Evolutionary conservation across 2,329 filamentous ascomycete species (phyloP).

Genomic region (Bipolaris gigantea): DNA sequence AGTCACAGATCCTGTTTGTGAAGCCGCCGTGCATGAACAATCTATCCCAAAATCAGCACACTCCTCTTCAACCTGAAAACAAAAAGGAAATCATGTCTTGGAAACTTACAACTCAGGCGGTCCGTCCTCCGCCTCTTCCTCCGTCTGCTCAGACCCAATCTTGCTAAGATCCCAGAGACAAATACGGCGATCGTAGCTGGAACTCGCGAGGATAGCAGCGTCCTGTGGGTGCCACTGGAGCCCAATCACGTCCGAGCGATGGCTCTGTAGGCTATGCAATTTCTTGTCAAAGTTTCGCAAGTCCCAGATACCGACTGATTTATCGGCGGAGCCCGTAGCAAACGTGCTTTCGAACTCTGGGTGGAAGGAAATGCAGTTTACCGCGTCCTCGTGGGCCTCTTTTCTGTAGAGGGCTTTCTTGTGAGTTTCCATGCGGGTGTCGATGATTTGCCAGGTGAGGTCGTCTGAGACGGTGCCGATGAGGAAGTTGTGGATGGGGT

Average conservation of each 20-base stretch:
- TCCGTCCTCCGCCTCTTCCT: slow-evolving; percentile 92
- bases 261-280: slow-evolving; percentile 85
- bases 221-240: slow-evolving; percentile 94
- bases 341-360: slow-evolving; percentile 86
- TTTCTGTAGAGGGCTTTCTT: slow-evolving; percentile 70
- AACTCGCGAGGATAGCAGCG: slow-evolving; percentile 83
- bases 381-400: slow-evolving; percentile 83
- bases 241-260: slow-evolving; percentile 86
- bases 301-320: slow-evolving; percentile 95
- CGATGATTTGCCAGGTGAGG: slow-evolving; percentile 86
- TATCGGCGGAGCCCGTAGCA: slow-evolving; percentile 91
- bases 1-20: slow-evolving; percentile 94
- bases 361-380: slow-evolving; percentile 96
- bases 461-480: slow-evolving; percentile 96
- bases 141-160: slow-evolving; percentile 90
- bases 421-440: slow-evolving; percentile 70
- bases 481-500: slow-evolving; percentile 76
- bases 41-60: slow-evolving; percentile 48
- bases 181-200: slow-evolving; percentile 88
- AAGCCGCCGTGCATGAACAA: slow-evolving; percentile 99
- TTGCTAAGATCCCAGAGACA: slow-evolving; percentile 95
- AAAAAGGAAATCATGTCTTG: background rate
- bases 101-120: slow-evolving; percentile 82
- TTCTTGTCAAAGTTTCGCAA: slow-evolving; percentile 87
- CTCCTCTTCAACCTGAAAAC: too few species aligned